Base-by-base conservation (phyloP, 768 basidiomycete genomes). In the Rhodotorula kratochvilovae region DNA sequence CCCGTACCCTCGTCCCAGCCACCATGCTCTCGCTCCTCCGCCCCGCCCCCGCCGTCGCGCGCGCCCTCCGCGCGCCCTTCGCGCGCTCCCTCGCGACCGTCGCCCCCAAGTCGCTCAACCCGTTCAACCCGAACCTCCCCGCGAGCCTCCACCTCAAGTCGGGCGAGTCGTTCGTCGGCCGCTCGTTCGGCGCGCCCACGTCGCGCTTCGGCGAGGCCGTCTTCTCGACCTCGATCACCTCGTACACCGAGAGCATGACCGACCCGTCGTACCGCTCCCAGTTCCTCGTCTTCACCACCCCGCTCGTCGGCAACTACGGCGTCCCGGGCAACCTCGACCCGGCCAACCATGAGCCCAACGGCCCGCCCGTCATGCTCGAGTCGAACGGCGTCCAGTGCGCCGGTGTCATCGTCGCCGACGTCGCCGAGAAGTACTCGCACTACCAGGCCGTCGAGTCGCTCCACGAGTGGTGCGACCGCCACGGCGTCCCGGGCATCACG, bases 231-330 rank as follows among this genome's bases (percentile, higher is more conserved):
- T 94, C 92, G 54, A 99, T 99, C 80, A 99, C 96, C 1, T 96
- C 93, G 51, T 99, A 99, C 81, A 98, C 95, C 58, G 96, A 99
- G 82, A 96, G 92, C 15, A 97, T 99, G 96, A 99, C 96, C 48
- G 96, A 99, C 80, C 96, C 96, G 13, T 98, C 96, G 15, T 98
- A 99, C 81, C 90, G 92, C 45, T 90, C 92, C 61, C 96, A 99
- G 81, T 95, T 99, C 79, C 86, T 99, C 73, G 96, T 99, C 67
- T 99, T 99, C 83, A 99, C 96, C 55, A 90, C 94, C 0, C 96
- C 96, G 17, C 87, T 99, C 81, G 96, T 99, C 75, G 96, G 96
- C 51, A 99, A 99, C 81, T 99, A 99, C 78, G 96, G 96, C 64
- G 92, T 99, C 16, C 96, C 96, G 12, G 77, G 79, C 45, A 98